Evolutionary conservation across 208 protist species (phyloP).

Genomic region (Baffinella frigidus): DNA sequence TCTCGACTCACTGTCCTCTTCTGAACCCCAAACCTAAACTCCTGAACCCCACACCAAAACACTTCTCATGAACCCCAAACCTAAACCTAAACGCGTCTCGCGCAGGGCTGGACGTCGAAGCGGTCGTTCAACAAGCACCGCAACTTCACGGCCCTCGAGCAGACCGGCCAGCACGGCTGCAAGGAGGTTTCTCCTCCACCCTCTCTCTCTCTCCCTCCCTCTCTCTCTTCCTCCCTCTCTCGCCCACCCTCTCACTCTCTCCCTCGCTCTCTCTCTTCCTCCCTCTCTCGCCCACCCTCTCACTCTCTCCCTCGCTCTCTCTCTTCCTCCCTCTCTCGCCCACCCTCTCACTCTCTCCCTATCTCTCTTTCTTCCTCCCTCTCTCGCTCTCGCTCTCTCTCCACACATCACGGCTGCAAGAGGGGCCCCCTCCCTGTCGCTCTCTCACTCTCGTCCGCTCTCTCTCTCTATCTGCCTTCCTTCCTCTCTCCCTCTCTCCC

Average conservation of each 20-base stretch:
- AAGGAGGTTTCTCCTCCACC: too few species aligned
- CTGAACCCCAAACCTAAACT: too few species aligned
- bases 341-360: not conserved
- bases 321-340: not conserved
- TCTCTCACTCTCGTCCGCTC: not conserved
- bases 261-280: not conserved
- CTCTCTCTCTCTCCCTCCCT: not conserved
- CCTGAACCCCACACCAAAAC: too few species aligned
- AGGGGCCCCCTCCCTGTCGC: not conserved
- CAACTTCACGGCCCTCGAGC: not conserved
- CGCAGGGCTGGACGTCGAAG: too few species aligned
- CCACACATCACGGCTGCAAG: too few species aligned
- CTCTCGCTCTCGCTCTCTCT: not conserved
- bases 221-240: not conserved
- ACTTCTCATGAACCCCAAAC: too few species aligned
- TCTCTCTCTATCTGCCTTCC: not conserved
- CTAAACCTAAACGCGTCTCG: too few species aligned
- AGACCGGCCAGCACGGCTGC: not conserved
- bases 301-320: not conserved
- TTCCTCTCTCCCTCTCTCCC: not conserved
- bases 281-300: not conserved
- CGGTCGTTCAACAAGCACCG: not conserved
- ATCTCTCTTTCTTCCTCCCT: not conserved
- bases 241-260: not conserved
- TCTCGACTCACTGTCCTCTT: too few species aligned